Conservation (phyloP, 768 basidiomycete genomes). For the Pholiota conissans region DNA sequence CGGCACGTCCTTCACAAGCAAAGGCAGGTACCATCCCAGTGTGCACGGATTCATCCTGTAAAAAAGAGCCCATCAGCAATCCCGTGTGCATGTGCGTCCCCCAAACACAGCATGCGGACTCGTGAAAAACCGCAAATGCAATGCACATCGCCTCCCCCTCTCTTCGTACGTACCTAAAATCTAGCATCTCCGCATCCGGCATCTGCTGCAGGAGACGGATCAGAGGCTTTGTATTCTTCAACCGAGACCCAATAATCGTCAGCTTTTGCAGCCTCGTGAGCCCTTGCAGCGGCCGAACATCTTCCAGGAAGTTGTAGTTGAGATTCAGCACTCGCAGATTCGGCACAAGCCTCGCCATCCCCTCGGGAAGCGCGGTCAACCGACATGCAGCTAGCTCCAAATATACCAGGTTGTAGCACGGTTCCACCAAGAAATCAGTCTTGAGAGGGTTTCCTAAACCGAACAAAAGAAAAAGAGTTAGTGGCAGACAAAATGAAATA, state of each 20-base stretch:
- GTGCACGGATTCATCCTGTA: constrained; percentile 93
- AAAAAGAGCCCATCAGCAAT: constrained; percentile 5
- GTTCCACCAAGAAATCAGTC: constrained; percentile 60
- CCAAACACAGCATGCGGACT: background rate
- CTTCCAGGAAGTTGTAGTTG: constrained; percentile 95
- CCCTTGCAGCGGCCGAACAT: constrained; percentile 64
- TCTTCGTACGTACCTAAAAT: constrained; percentile 63
- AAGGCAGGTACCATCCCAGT: constrained; percentile 91
- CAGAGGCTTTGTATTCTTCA: constrained; percentile 74
- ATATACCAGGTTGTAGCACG: constrained; percentile 89
- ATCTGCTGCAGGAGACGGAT: constrained; percentile 71
- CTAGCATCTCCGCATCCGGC: constrained; percentile 83
- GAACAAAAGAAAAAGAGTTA: constrained; percentile 7
- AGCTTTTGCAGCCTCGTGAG: constrained; percentile 78
- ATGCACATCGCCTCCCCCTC: background rate
- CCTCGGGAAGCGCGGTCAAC: constrained; percentile 69
- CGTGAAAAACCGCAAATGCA: constrained; percentile 6
- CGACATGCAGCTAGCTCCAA: constrained; percentile 89
- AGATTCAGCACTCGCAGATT: constrained; percentile 91
- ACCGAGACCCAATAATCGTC: constrained; percentile 81
- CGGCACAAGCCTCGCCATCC: constrained; percentile 66
- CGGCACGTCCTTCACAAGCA: constrained; percentile 70
- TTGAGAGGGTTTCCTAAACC: constrained; percentile 68
- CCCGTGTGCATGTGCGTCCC: background rate
- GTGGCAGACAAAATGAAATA: constrained; percentile 14